A percentile compares a stretch with the other conserved stretches of the same genome.
Conservation (phyloP, 2,329 filamentous ascomycete species). For the Blastomyces emzantsi region DNA sequence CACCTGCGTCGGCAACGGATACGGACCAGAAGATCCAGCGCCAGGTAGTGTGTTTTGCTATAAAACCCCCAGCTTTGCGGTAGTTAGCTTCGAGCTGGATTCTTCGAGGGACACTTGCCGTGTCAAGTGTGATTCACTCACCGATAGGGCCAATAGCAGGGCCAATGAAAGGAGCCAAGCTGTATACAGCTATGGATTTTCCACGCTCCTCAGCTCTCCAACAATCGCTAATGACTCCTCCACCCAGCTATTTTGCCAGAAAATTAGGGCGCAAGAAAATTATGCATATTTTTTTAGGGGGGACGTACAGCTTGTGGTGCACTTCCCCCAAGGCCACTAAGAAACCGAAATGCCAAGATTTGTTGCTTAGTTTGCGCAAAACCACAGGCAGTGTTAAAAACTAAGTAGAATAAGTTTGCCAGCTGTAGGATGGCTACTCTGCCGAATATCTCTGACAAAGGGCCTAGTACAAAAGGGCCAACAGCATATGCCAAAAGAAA, state of each 20-base stretch:
- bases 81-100: slow-evolving; percentile 2
- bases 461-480: slow-evolving; percentile 45
- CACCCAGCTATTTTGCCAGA: slow-evolving; percentile 29
- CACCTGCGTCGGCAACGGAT: slow-evolving; percentile 51
- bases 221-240: slow-evolving; percentile 47
- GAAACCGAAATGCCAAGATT: slow-evolving; percentile 50
- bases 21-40: slow-evolving; percentile 65
- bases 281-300: not conserved
- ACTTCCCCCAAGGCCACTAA: slow-evolving; percentile 51
- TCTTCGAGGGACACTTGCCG: not conserved
- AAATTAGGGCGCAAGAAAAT: not conserved
- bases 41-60: slow-evolving; percentile 57
- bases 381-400: slow-evolving; percentile 54
- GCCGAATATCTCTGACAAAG: slow-evolving; percentile 49
- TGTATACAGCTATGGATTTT: slow-evolving; percentile 54
- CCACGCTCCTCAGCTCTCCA: slow-evolving; percentile 55
- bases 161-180: slow-evolving; percentile 54
- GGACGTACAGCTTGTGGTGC: slow-evolving; percentile 43
- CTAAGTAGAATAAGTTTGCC: slow-evolving; percentile 47
- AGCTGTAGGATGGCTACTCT: slow-evolving; percentile 47
- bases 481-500: slow-evolving; percentile 49
- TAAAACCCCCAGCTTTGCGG: slow-evolving; percentile 49
- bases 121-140: slow-evolving; percentile 1
- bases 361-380: slow-evolving; percentile 45
- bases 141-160: slow-evolving; percentile 56